Percentiles rank a stretch among this genome's conserved stretches.
These are phyloP conservation scores for Picea abies DNA, from an alignment of 83 land plant species.

Conservation along the genomic window DNA sequence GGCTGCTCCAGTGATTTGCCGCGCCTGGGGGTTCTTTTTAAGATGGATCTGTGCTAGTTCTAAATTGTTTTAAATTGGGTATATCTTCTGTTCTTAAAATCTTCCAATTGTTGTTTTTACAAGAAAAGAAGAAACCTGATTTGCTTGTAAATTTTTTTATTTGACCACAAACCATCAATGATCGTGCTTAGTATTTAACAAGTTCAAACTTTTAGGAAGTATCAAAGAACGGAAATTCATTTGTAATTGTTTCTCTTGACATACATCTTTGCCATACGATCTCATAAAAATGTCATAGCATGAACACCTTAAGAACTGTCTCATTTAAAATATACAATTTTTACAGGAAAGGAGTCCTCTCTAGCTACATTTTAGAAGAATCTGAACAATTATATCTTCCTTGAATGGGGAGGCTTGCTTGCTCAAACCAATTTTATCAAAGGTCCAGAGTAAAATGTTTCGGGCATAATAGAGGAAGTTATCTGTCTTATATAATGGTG, in stretches of 20 bases:
- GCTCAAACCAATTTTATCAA: neutral
- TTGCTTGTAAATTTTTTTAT: neutral
- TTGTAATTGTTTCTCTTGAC: neutral
- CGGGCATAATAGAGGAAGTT: neutral
- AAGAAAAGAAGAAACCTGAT: neutral
- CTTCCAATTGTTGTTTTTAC: neutral
- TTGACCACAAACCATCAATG: neutral
- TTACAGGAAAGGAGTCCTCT: slow-evolving; percentile 4
- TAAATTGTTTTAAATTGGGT: neutral
- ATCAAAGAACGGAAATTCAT: neutral
- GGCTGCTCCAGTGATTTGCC: too few species aligned
- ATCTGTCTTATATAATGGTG: slow-evolving; percentile 1
- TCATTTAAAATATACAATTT: neutral
- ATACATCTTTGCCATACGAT: neutral
- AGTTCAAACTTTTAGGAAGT: neutral
- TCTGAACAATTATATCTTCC: neutral
- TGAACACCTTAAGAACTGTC: neutral
- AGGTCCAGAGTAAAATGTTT: neutral
- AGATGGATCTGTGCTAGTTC: neutral
- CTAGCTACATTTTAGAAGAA: neutral
- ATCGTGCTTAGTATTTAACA: neutral
- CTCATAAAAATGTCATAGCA: neutral
- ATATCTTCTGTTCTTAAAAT: neutral
- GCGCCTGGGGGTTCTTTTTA: too few species aligned
- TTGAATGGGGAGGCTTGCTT: neutral